Percentiles rank a stretch among this genome's conserved stretches.
phyloP scores from a whole-genome alignment of 148 eudicot species.

The Talinum fruticosum region DNA sequence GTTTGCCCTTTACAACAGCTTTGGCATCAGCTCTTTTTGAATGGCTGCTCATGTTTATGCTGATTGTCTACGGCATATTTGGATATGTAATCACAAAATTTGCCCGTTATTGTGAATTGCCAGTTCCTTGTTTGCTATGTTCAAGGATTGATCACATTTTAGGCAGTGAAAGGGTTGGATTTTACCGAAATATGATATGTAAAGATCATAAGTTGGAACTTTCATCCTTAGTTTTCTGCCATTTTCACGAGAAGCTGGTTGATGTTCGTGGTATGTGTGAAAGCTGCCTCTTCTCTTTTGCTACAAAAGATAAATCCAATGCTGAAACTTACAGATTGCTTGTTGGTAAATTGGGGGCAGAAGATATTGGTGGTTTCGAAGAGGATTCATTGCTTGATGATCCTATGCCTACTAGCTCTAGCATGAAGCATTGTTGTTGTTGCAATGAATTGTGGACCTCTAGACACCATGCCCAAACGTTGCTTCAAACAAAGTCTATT shows the following conservation, averaged over 20 bases:
- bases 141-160: constrained; percentile 84
- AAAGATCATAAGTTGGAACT: constrained; percentile 65
- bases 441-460: constrained; percentile 59
- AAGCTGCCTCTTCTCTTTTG: constrained; percentile 79
- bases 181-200: constrained; percentile 78
- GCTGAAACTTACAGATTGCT: constrained; percentile 66
- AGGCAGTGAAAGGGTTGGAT: constrained; percentile 52
- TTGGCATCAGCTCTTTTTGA: constrained; percentile 67
- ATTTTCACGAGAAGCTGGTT: constrained; percentile 64
- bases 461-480: constrained; percentile 32
- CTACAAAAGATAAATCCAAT: constrained; percentile 71
- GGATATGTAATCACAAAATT: constrained; percentile 66
- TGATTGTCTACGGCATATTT: constrained; percentile 63
- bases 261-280: constrained; percentile 84
- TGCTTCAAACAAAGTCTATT: constrained; percentile 38
- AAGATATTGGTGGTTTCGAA: constrained; percentile 37
- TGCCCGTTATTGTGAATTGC: constrained; percentile 65
- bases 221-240: constrained; percentile 68
- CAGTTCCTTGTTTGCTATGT: constrained; percentile 80
- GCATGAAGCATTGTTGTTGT: constrained; percentile 56
- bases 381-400: constrained; percentile 32
- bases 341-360: constrained; percentile 70
- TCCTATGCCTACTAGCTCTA: constrained; percentile 21
- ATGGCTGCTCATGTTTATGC: constrained; percentile 70
- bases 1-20: constrained; percentile 29